Evolutionary conservation across 2,329 filamentous ascomycete genomes (phyloP), one percentile per base, ranked within the genome.

Genomic region (Fusarium circinatum): DNA sequence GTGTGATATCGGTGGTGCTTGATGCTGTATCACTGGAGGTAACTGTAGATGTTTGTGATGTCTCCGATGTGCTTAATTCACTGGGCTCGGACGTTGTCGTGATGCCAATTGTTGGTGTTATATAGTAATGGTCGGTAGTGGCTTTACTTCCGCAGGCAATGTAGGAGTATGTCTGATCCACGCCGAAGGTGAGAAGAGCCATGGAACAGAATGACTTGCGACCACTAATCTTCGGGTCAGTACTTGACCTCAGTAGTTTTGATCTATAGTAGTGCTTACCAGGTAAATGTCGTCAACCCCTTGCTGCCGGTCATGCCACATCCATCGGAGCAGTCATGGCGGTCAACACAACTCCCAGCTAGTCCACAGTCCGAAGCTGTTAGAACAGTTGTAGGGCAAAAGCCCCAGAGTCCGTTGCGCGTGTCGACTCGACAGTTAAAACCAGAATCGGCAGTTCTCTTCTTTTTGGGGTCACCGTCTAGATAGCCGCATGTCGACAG

Each of bases 291-390:
- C 5, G 79, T 80, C 17, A 83, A 47, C 2, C 63, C 69, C 4
- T 66, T 32, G 5, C 59, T 69, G 1, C 70, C 67, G 2, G 70
- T 75, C 36, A 74, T 74, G 0, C 82, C 83, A 52, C 83, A 85
- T 11, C 80, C 81, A 17, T 61, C 62, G 2, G 75, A 77, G 39
- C 84, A 85, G 3, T 64, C 39, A 32, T 76, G 61, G 3, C 54
- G 62, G 59, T 85, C 84, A 14, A 80, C 44, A 51, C 84, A 85
- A 17, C 73, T 77, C 4, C 79, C 83, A 0, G 80, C 82, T 18
- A 85, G 59, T 2, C 82, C 82, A 41, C 83, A 85, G 62, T 85
- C 82, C 2, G 75, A 78, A 6, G 82, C 83, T 2, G 73, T 54
- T 6, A 80, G 68, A 7, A 84, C 80, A 0, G 78, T 81, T 1